These are phyloP conservation scores for Apiospora aurea DNA, from an alignment of 2,329 filamentous ascomycete genomes.

Conservation along the genomic window DNA sequence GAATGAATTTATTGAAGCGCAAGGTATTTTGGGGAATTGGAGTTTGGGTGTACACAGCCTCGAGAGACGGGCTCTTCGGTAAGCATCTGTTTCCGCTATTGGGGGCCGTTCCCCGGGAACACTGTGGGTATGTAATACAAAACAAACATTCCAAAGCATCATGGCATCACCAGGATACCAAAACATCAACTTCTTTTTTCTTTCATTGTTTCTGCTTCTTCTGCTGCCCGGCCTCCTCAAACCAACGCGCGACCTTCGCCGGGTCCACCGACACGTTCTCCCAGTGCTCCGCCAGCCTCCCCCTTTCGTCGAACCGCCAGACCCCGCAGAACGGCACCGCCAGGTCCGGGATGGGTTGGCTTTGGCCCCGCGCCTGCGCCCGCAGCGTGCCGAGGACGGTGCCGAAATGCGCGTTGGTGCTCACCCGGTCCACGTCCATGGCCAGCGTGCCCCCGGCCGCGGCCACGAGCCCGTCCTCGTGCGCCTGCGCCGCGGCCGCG, in stretches of 20 bases:
- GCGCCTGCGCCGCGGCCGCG: slow-evolving; percentile 20
- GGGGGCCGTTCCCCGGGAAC: neutral
- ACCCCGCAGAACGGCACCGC: slow-evolving; percentile 32
- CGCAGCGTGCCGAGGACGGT: slow-evolving; percentile 33
- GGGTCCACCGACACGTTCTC: slow-evolving; percentile 32
- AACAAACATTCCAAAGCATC: neutral
- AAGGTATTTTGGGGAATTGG: slow-evolving; percentile 7
- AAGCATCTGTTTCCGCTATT: neutral
- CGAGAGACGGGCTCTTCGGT: slow-evolving; percentile 8
- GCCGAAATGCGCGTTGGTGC: slow-evolving; percentile 31
- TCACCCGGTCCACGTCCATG: slow-evolving; percentile 34
- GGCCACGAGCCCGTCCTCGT: slow-evolving; percentile 26
- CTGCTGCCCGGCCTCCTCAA: neutral
- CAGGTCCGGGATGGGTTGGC: neutral
- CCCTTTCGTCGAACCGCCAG: slow-evolving; percentile 32
- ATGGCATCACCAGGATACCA: neutral
- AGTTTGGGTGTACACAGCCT: slow-evolving; percentile 17
- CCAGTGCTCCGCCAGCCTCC: slow-evolving; percentile 36
- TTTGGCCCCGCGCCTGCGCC: slow-evolving; percentile 18
- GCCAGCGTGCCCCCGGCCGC: slow-evolving; percentile 27
- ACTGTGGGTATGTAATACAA: slow-evolving; percentile 7
- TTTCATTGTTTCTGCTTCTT: neutral
- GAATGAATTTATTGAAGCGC: slow-evolving; percentile 18
- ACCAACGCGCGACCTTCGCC: slow-evolving; percentile 5
- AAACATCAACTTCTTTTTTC: neutral